A percentile compares a stretch with the other conserved stretches of the same genome.
These are phyloP conservation scores for Gossypium stocksii DNA, from an alignment of 345 rosid genomes.

Conservation along the genomic window DNA sequence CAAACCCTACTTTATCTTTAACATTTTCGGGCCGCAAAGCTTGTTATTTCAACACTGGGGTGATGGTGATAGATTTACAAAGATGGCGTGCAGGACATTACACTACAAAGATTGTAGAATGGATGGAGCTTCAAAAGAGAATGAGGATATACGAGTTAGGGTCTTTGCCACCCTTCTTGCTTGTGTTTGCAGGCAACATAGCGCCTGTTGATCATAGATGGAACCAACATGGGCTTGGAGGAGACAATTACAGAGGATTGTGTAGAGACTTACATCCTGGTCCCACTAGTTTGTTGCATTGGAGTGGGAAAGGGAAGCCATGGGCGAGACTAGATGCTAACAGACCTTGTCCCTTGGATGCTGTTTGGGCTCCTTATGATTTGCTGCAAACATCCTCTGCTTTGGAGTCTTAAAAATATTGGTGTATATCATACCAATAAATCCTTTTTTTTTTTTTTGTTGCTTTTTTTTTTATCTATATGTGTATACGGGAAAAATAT, in stretches of 20 bases:
- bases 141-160: background rate
- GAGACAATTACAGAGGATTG: background rate
- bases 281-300: background rate
- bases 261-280: background rate
- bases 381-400: background rate
- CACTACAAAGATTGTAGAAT: background rate
- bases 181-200: background rate
- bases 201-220: background rate
- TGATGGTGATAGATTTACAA: background rate
- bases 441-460: background rate
- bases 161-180: background rate
- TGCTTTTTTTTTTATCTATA: too few relatives aligned
- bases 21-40: conserved; percentile 58
- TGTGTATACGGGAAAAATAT: too few relatives aligned
- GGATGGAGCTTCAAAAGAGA: background rate
- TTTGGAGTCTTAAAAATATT: conserved; percentile 21
- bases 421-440: background rate
- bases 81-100: background rate
- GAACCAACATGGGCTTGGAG: background rate
- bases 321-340: conserved; percentile 49
- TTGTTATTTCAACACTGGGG: conserved; percentile 41
- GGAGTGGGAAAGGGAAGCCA: conserved; percentile 55
- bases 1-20: conserved; percentile 62
- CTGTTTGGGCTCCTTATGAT: conserved; percentile 25
- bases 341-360: conserved; percentile 26